These are phyloP conservation scores for Blakeslea trispora DNA, from an alignment of 371 early-diverging fungal species.

Conservation along the genomic window DNA sequence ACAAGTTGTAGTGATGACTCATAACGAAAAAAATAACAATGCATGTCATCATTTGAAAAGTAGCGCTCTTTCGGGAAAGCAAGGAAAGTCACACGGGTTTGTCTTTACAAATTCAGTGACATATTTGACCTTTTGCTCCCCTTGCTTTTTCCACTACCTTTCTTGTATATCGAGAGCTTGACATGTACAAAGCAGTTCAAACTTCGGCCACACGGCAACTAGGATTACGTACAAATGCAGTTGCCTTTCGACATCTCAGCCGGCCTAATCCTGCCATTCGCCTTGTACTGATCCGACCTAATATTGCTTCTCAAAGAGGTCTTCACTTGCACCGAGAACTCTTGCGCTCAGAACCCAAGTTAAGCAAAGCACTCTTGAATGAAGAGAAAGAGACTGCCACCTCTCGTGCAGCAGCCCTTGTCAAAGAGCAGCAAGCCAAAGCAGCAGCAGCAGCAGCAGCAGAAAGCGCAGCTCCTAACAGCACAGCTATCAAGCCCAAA, in stretches of 20 bases:
- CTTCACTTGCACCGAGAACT: conserved; percentile 26
- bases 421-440: conserved; percentile 39
- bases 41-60: too few species aligned
- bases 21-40: too few species aligned
- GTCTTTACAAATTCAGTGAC: too few species aligned
- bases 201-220: conserved; percentile 14
- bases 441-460: conserved; percentile 22
- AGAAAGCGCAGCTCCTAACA: conserved; percentile 10
- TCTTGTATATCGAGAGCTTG: too few species aligned
- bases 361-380: conserved; percentile 6
- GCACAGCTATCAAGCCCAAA: conserved; percentile 51
- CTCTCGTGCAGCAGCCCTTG: conserved; percentile 45
- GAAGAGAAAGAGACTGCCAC: conserved; percentile 47
- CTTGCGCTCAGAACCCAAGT: conserved; percentile 28
- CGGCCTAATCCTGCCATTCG: conserved; percentile 12
- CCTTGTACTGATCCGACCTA: conserved; percentile 18
- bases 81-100: too few species aligned
- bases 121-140: too few species aligned
- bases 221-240: conserved; percentile 11
- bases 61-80: too few species aligned
- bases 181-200: conserved; percentile 18
- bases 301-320: conserved; percentile 16
- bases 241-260: conserved; percentile 15
- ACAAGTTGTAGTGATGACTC: too few species aligned
- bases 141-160: too few species aligned